Conservation (phyloP, 306 rosid species). For the Chamaecrista fasciculata region DNA sequence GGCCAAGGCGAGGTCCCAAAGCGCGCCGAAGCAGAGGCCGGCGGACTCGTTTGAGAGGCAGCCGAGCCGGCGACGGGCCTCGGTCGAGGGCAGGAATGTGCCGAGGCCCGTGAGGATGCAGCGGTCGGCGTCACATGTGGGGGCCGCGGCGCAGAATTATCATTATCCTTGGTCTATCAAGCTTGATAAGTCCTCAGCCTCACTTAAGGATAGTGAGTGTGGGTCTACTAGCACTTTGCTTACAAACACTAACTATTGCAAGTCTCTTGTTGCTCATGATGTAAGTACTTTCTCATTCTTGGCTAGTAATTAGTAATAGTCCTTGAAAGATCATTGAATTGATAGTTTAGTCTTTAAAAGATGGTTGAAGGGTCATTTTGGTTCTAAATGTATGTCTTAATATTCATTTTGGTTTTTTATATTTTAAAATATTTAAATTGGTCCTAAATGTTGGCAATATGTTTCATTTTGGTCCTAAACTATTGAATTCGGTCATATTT, state of each 20-base stretch:
- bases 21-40: constrained; percentile 90
- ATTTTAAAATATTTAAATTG: no score
- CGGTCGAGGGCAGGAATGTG: constrained; percentile 75
- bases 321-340: no score
- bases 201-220: constrained; percentile 80
- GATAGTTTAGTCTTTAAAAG: no score
- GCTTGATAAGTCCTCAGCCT: constrained; percentile 73
- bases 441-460: no score
- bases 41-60: constrained; percentile 67
- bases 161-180: constrained; percentile 75
- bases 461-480: no score
- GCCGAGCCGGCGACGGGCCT: constrained; percentile 61
- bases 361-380: no score
- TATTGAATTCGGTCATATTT: no score
- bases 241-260: constrained; percentile 66
- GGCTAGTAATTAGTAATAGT: no score
- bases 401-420: no score
- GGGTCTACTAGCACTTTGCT: constrained; percentile 77
- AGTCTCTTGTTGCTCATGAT: constrained; percentile 61
- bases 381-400: no score
- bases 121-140: constrained; percentile 84
- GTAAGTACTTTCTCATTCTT: no score
- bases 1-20: constrained; percentile 83
- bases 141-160: constrained; percentile 57
- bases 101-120: constrained; percentile 90